Conservation (phyloP, 83 land plant species). For the Larix sibirica region DNA sequence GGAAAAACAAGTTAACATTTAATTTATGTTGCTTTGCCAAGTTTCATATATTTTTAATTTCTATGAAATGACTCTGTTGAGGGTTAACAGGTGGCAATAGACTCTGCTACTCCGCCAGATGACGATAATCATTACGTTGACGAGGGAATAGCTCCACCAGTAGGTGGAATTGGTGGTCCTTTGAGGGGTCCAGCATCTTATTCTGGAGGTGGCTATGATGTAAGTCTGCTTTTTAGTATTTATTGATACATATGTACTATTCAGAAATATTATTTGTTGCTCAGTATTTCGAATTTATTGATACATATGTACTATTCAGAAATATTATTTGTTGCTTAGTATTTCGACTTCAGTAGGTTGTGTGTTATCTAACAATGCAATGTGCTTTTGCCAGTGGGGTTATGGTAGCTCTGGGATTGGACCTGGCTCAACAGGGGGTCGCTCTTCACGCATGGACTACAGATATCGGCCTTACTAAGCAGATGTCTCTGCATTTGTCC, state of each 20-base stretch:
- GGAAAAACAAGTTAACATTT: not conserved
- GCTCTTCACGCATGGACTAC: constrained; percentile 60
- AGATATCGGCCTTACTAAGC: constrained; percentile 65
- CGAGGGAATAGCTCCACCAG: constrained; percentile 38
- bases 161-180: constrained; percentile 62
- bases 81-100: constrained; percentile 66
- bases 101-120: constrained; percentile 76
- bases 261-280: not conserved
- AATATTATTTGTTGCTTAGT: not conserved
- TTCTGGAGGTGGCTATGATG: constrained; percentile 7
- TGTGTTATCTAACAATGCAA: not conserved
- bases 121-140: constrained; percentile 43
- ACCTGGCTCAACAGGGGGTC: constrained; percentile 21
- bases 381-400: constrained; percentile 41
- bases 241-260: not conserved
- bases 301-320: not conserved
- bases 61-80: not conserved
- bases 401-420: constrained; percentile 41
- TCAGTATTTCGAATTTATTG: not conserved
- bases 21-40: not conserved
- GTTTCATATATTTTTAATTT: not conserved
- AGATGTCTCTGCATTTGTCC: not conserved
- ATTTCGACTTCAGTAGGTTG: too few relatives aligned
- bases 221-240: not conserved
- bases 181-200: constrained; percentile 25